phyloP scores from a whole-genome alignment of 257 asterid genomes.

The Schizonepeta tenuifolia region DNA sequence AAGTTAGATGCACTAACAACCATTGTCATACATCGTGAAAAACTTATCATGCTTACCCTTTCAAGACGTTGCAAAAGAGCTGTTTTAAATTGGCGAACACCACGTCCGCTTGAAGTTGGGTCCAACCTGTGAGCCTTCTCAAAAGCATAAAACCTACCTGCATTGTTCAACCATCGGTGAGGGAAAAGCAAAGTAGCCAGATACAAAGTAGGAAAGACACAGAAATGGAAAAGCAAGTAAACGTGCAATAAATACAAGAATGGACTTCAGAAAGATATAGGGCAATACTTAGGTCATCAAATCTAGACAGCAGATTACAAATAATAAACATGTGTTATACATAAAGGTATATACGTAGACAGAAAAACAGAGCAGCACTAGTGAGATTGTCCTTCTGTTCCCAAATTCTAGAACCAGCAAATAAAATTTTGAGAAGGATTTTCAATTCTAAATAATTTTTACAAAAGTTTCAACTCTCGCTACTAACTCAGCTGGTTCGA shows the following conservation, averaged over 20 bases:
- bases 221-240: neutral
- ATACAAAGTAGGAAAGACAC: conserved; percentile 18
- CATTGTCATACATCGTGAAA: conserved; percentile 18
- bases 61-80: conserved; percentile 95
- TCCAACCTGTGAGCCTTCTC: conserved; percentile 96
- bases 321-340: neutral
- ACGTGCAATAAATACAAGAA: neutral
- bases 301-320: neutral
- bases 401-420: neutral
- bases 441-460: no score
- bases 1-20: neutral
- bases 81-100: conserved; percentile 97
- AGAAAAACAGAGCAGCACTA: neutral
- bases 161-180: conserved; percentile 34
- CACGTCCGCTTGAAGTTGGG: conserved; percentile 98
- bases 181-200: neutral
- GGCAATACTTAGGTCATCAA: neutral
- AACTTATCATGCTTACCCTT: conserved; percentile 55
- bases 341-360: no score
- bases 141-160: conserved; percentile 98
- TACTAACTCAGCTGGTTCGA: neutral
- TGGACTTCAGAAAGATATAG: neutral
- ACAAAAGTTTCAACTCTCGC: neutral
- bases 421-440: neutral
- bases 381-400: neutral